Evolutionary conservation across 805 yeast species (phyloP), one percentile per base, ranked within the genome.

Genomic region (Danielozyma ontarioensis): DNA sequence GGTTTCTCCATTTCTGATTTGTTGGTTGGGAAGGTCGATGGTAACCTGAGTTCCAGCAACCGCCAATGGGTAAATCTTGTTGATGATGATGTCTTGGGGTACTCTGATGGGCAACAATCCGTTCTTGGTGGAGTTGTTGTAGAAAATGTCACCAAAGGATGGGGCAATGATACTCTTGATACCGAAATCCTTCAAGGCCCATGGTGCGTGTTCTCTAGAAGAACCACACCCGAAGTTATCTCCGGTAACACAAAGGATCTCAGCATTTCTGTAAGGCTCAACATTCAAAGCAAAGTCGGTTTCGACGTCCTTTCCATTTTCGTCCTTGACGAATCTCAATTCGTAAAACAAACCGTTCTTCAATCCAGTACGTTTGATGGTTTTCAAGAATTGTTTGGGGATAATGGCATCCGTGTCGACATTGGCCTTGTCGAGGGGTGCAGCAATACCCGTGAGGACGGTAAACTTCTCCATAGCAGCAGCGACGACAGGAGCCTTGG

Each of bases 161-260:
- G 97, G 98, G 4, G 97, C 97, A 60, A 93, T 89, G 54, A 93
- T 84, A 43, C 90, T 82, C 62, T 84, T 82, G 62, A 93, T 88
- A 62, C 98, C 98, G 53, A 93, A 93, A 65, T 93, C 98, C 53
- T 88, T 89, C 46, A 93, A 74, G 2, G 98, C 97, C 98, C 98
- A 93, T 37, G 98, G 97, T 22, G 98, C 98, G 55, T 93, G 98
- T 64, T 93, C 98, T 75, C 98, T 86, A 2, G 97, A 89, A 26
- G 97, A 89, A 53, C 98, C 98, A 70, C 98, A 93, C 46, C 98
- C 98, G 57, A 93, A 93, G 72, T 93, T 93, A 57, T 86, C 95
- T 59, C 98, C 98, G 27, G 94, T 79, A 39, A 88, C 95, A 47
- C 90, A 82, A 45, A 93, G 69, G 47, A 90, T 81, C 61, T 83